Conservation (phyloP, 2,329 filamentous ascomycete species). For the Plectosphaerella sp. region DNA sequence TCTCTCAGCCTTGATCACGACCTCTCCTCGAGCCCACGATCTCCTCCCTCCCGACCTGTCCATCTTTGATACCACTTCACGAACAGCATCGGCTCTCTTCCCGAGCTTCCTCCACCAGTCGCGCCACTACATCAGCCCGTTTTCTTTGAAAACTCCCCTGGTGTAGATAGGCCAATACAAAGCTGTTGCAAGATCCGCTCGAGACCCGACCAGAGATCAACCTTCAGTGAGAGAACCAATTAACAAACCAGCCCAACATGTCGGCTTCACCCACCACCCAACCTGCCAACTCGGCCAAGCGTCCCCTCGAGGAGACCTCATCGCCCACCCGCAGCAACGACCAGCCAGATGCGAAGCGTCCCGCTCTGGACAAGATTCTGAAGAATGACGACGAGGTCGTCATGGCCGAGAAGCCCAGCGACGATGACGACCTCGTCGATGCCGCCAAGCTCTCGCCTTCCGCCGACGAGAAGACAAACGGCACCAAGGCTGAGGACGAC, state of each 20-base stretch:
- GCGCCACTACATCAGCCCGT: slow-evolving; percentile 78
- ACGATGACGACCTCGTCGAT: slow-evolving; percentile 32
- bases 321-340: slow-evolving; percentile 88
- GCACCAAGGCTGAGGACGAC: slow-evolving; percentile 51
- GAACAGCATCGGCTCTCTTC: slow-evolving; percentile 1
- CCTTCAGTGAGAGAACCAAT: slow-evolving; percentile 12
- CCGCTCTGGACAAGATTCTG: slow-evolving; percentile 86
- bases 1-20: background rate
- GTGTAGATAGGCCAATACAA: slow-evolving; percentile 68
- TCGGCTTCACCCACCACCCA: slow-evolving; percentile 63
- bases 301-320: slow-evolving; percentile 93
- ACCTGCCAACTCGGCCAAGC: slow-evolving; percentile 74
- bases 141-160: slow-evolving; percentile 81
- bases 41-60: slow-evolving; percentile 1
- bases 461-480: slow-evolving; percentile 41
- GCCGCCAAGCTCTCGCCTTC: slow-evolving; percentile 36
- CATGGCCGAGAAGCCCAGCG: slow-evolving; percentile 32
- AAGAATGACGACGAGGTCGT: slow-evolving; percentile 59
- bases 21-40: background rate
- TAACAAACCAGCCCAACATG: slow-evolving; percentile 42
- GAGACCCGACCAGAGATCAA: slow-evolving; percentile 27
- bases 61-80: slow-evolving; percentile 13
- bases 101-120: slow-evolving; percentile 18
- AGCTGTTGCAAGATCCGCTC: slow-evolving; percentile 36
- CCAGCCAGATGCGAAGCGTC: slow-evolving; percentile 95